A percentile compares a stretch with the other conserved stretches of the same genome.
Evolutionary conservation across 108 stramenopile species (phyloP).

Genomic region (Phaeodactylum tricornutum): DNA sequence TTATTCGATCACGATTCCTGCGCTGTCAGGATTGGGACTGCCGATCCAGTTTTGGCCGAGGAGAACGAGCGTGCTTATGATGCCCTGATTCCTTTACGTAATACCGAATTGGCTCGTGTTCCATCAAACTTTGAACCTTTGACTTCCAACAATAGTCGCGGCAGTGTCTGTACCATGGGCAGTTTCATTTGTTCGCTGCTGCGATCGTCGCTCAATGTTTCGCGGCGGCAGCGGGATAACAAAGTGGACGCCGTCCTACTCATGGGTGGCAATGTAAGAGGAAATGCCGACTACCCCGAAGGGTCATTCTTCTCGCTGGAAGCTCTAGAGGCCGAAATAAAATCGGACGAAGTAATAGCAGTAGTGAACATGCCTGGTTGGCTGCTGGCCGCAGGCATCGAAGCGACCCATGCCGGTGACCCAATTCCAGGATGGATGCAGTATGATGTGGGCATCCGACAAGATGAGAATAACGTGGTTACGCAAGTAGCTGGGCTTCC

Average conservation of each 20-base stretch:
- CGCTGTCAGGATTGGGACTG: conserved; percentile 15
- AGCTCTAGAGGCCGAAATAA: conserved; percentile 33
- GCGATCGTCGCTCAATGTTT: conserved; percentile 19
- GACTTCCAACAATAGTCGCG: conserved; percentile 17
- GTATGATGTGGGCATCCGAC: conserved; percentile 27
- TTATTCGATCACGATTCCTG: conserved; percentile 22
- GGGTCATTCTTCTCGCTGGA: conserved; percentile 32
- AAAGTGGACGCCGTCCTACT: conserved; percentile 19
- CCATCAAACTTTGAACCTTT: conserved; percentile 30
- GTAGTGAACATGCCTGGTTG: conserved; percentile 44
- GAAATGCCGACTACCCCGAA: conserved; percentile 15
- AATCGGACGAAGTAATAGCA: conserved; percentile 26
- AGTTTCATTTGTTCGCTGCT: conserved; percentile 24
- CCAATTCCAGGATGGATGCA: conserved; percentile 52
- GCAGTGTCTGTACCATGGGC: conserved; percentile 31
- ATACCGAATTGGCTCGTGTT: conserved; percentile 34
- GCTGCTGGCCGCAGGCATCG: conserved; percentile 25
- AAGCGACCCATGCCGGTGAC: conserved; percentile 36
- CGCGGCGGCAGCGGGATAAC: conserved; percentile 3
- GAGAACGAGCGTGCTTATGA: conserved; percentile 30
- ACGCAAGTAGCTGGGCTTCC: conserved; percentile 32
- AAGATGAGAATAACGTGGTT: conserved; percentile 15
- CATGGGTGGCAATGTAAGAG: conserved; percentile 39
- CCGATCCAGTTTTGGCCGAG: conserved; percentile 19
- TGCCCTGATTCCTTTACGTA: conserved; percentile 21